Evolutionary conservation across 2,329 filamentous ascomycete genomes (phyloP).

Genomic region (Fusarium duplospermum): DNA sequence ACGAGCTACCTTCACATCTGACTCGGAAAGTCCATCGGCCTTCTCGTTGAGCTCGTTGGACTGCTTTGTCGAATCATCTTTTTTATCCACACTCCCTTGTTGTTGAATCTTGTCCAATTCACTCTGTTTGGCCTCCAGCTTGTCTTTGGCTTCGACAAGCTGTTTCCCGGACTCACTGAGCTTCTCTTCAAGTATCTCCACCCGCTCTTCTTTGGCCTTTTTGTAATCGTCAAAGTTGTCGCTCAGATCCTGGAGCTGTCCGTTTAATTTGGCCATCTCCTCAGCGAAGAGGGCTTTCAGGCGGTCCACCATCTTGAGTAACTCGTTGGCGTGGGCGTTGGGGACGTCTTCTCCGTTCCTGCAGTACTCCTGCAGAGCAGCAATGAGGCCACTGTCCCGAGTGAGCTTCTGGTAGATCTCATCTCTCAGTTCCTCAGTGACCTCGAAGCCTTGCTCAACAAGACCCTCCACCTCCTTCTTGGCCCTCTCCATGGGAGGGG

Average conservation of each 20-base stretch:
- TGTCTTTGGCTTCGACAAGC: background rate
- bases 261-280: background rate
- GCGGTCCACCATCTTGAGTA: constrained; percentile 16
- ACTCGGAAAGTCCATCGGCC: background rate
- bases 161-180: background rate
- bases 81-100: background rate
- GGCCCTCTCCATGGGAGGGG: constrained; percentile 23
- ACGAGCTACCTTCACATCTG: background rate
- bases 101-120: background rate
- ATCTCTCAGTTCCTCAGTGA: constrained; percentile 6
- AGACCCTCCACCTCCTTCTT: constrained; percentile 16
- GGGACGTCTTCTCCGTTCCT: constrained; percentile 2
- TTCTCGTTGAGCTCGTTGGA: background rate
- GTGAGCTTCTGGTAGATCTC: constrained; percentile 19
- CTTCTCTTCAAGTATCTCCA: background rate
- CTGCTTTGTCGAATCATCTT: background rate
- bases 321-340: constrained; percentile 21
- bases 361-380: constrained; percentile 27
- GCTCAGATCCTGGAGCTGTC: background rate
- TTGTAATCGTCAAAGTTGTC: constrained; percentile 1
- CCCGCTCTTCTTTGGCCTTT: background rate
- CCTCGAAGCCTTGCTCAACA: background rate
- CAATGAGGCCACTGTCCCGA: constrained; percentile 13
- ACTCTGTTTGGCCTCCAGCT: background rate
- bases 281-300: constrained; percentile 21